Evolutionary conservation across 2,329 filamentous ascomycete species (phyloP).

Genomic region (Plectosphaerella cucumerina): DNA sequence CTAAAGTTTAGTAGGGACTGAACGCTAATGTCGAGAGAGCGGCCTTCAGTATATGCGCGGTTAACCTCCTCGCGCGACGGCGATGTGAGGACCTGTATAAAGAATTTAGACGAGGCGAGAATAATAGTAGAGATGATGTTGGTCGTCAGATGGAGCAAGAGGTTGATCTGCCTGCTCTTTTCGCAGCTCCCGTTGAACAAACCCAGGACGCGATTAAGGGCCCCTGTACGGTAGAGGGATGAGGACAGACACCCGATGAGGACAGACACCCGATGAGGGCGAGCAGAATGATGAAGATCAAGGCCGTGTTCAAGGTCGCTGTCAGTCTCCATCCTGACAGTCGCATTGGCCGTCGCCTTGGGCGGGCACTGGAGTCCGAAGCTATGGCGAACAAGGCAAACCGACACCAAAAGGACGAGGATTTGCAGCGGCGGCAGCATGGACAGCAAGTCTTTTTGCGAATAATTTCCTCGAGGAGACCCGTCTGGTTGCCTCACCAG

Average conservation of each 20-base stretch:
- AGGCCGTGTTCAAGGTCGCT: neutral
- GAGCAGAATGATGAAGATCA: neutral
- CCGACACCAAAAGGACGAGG: no score
- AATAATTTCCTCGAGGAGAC: no score
- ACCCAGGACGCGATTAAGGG: neutral
- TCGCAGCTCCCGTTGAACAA: slow-evolving; percentile 13
- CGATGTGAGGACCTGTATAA: slow-evolving; percentile 13
- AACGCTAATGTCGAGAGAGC: slow-evolving; percentile 41
- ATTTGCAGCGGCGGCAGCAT: no score
- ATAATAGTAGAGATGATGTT: slow-evolving; percentile 26
- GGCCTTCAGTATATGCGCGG: slow-evolving; percentile 33
- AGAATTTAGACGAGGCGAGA: slow-evolving; percentile 12
- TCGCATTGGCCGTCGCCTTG: neutral
- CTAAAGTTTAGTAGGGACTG: slow-evolving; percentile 32
- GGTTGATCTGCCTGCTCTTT: slow-evolving; percentile 8
- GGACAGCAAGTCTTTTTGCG: no score
- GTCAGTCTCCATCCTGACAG: neutral
- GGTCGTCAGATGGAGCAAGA: slow-evolving; percentile 37
- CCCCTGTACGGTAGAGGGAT: neutral
- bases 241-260: neutral
- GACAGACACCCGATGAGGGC: no score
- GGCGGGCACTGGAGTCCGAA: neutral
- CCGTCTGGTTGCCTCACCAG: no score
- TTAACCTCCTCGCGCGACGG: slow-evolving; percentile 22
- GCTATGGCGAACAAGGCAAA: neutral